These are phyloP conservation scores for Paecilomyces sp. DNA, from an alignment of 2,329 filamentous ascomycete species.

Conservation along the genomic window DNA sequence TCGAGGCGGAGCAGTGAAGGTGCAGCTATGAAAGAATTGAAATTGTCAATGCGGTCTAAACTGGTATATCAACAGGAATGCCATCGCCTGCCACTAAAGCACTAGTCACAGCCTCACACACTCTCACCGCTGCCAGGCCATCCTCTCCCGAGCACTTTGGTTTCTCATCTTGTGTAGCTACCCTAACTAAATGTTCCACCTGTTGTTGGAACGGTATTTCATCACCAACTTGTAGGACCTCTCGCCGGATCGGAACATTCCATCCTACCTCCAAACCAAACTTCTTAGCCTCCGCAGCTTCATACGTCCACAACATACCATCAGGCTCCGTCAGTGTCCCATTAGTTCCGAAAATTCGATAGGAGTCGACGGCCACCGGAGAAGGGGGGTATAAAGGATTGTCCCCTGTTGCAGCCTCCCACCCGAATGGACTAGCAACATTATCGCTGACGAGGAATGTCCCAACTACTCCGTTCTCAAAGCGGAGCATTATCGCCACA, in stretches of 20 bases:
- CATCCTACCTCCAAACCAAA: not conserved
- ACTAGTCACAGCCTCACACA: slow-evolving; percentile 5
- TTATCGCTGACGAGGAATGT: slow-evolving; percentile 9
- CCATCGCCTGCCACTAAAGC: too few species aligned
- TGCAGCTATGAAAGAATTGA: too few species aligned
- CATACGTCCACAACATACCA: slow-evolving; percentile 3
- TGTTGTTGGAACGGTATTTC: not conserved
- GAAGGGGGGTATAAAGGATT: slow-evolving; percentile 5
- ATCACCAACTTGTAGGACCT: too few species aligned
- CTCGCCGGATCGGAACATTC: not conserved
- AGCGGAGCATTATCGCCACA: slow-evolving; percentile 7
- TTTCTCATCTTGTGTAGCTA: slow-evolving; percentile 1
- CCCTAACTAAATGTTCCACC: slow-evolving; percentile 1
- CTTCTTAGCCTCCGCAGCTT: not conserved
- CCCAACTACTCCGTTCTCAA: slow-evolving; percentile 7
- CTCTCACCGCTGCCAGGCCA: slow-evolving; percentile 6
- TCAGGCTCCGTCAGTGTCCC: slow-evolving; percentile 5
- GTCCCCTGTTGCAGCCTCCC: slow-evolving; percentile 8
- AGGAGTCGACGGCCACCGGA: slow-evolving; percentile 1
- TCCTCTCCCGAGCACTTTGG: slow-evolving; percentile 8
- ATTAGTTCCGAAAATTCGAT: slow-evolving; percentile 5
- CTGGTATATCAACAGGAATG: too few species aligned
- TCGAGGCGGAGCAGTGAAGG: too few species aligned
- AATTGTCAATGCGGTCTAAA: too few species aligned
- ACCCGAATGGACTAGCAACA: slow-evolving; percentile 6